These are phyloP conservation scores for Citrus hindsii DNA, from an alignment of 345 rosid species.

Conservation along the genomic window DNA sequence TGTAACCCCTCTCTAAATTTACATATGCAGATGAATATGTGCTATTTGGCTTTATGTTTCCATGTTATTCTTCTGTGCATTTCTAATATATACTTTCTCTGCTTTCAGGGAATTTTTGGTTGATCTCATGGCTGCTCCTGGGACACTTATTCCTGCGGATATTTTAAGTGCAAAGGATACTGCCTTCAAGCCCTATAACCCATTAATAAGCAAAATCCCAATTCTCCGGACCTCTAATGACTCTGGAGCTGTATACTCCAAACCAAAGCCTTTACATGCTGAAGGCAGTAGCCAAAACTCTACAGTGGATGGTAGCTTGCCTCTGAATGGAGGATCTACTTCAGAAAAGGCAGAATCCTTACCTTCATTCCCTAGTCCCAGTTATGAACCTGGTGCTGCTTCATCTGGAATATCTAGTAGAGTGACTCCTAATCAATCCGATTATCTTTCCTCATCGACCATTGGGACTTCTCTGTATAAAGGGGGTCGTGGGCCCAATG, in stretches of 20 bases:
- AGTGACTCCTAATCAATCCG: slow-evolving; percentile 46
- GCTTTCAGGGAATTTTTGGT: slow-evolving; percentile 92
- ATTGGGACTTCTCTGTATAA: slow-evolving; percentile 48
- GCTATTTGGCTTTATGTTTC: background rate
- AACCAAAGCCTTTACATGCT: slow-evolving; percentile 46
- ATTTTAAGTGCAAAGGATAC: slow-evolving; percentile 55
- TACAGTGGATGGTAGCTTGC: slow-evolving; percentile 31
- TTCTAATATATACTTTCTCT: slow-evolving; percentile 29
- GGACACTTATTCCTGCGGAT: slow-evolving; percentile 98
- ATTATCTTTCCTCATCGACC: slow-evolving; percentile 42
- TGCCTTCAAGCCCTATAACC: slow-evolving; percentile 43
- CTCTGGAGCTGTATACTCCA: slow-evolving; percentile 32
- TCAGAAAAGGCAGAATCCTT: slow-evolving; percentile 34
- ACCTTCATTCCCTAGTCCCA: slow-evolving; percentile 29
- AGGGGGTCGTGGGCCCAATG: slow-evolving; percentile 56
- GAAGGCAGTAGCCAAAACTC: slow-evolving; percentile 85
- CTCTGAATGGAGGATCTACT: slow-evolving; percentile 34
- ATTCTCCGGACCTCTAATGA: slow-evolving; percentile 41
- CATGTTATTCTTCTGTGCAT: background rate
- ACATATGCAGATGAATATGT: background rate
- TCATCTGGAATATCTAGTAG: slow-evolving; percentile 47
- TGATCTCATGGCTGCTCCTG: slow-evolving; percentile 99
- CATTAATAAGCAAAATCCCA: slow-evolving; percentile 44
- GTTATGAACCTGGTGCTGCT: slow-evolving; percentile 44
- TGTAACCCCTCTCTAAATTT: background rate